A percentile compares a stretch with the other conserved stretches of the same genome.
Evolutionary conservation across 176 grass and related monocot genomes (phyloP).

Genomic region (Hyparrhenia diplandra): DNA sequence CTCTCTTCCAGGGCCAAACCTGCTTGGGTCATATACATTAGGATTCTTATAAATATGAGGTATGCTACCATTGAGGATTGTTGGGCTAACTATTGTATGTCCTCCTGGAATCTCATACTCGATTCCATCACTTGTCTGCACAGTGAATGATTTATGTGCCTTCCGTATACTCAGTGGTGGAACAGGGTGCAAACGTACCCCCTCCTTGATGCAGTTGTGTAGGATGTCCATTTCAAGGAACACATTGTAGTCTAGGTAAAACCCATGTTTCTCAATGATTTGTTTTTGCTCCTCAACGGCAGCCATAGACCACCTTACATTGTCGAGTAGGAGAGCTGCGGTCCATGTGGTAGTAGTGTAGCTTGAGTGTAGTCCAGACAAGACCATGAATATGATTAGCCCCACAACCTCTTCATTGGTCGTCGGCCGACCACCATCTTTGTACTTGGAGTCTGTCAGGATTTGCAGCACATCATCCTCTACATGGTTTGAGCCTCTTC

Average conservation of each 20-base stretch:
- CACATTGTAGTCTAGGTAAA: not conserved
- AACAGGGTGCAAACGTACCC: not conserved
- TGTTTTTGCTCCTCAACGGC: not conserved
- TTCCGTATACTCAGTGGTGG: not conserved
- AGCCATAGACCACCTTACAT: not conserved
- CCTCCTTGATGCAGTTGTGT: not conserved
- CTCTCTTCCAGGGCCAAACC: no score
- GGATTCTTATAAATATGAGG: no score
- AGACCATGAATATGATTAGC: not conserved
- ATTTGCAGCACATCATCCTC: constrained; percentile 48
- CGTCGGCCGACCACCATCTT: not conserved
- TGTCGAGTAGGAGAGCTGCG: not conserved
- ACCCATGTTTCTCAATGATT: not conserved
- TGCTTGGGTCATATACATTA: no score
- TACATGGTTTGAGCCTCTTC: constrained; percentile 10
- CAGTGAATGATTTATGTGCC: not conserved
- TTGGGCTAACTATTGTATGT: no score
- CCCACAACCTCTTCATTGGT: not conserved
- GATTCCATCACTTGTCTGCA: not conserved
- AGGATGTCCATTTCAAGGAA: not conserved
- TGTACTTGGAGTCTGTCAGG: constrained; percentile 47
- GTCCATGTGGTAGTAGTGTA: no score
- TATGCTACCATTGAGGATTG: no score
- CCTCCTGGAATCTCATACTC: not conserved
- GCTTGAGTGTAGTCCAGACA: not conserved